Evolutionary conservation across 169 alveolate genomes (phyloP), one percentile per base, ranked within the genome.

Genomic region (Amoebophrya sp.): DNA sequence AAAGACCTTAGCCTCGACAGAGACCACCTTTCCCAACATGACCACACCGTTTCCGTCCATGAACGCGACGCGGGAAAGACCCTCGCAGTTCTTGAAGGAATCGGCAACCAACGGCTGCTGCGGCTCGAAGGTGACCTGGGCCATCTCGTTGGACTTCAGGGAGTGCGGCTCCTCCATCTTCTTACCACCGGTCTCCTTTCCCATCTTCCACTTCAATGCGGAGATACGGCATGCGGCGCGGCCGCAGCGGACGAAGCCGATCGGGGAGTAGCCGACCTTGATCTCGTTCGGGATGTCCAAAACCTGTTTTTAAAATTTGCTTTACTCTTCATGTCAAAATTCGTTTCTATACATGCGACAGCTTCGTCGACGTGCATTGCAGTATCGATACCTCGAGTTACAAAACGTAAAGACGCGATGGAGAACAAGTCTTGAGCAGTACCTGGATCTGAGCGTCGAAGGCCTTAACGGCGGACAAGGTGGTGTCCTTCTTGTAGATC

Each of bases 261-360:
- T 99, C 90, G 99, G 99, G 93, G 98, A 95, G 96, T 98, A 98
- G 47, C 99, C 99, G 92, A 96, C 97, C 96, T 96, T 95, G 96
- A 98, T 98, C 95, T 97, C 97, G 90, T 99, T 99, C 88, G 99
- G 99, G 96, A 97, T 99, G 93, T 98, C 97, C 93, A 98, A 94
- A 83, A 98, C 96, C n/a, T n/a, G n/a, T n/a, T n/a, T n/a, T n/a
- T n/a, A n/a, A n/a, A n/a, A n/a, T n/a, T n/a, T n/a, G n/a, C n/a
- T n/a, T n/a, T n/a, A n/a, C n/a, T n/a, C n/a, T n/a, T n/a, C n/a
- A n/a, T n/a, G n/a, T n/a, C n/a, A n/a, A n/a, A n/a, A n/a, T n/a
- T n/a, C n/a, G n/a, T n/a, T n/a, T n/a, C n/a, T n/a, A n/a, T n/a
- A n/a, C n/a, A n/a, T n/a, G n/a, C n/a, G n/a, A n/a, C n/a, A n/a